Base-by-base conservation (phyloP, 139 green algal species). In the Auxenochlorella protothecoides region DNA sequence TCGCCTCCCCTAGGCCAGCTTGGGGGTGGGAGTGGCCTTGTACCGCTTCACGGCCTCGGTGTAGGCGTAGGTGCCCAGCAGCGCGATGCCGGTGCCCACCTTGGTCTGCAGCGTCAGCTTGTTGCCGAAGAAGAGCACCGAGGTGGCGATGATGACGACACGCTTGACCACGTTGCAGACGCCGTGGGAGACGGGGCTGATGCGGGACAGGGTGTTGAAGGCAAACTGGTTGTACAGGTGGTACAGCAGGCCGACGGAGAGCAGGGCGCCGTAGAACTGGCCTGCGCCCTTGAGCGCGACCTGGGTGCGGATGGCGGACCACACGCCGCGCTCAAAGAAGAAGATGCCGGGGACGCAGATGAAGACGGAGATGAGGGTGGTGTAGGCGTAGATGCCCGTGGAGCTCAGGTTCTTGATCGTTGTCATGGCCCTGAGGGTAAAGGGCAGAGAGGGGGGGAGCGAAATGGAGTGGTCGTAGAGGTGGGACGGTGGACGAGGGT, bases 81-180 rank as follows among this genome's bases (percentile, higher is more conserved):
- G 66, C 6, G 80, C 83, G 53, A 88, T 75, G 44, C 56, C 78
- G n/a, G 83, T 87, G 59, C 79, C 78, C 53, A 79, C 62, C 69
- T 95, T 81, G 6, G 94, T 96, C 83, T 98, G 89, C 55, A 69
- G 80, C 14, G 89, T 95, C 70, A 98, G 85, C 59, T 73, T 83
- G 81, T 91, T 95, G 72, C 86, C 81, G 63, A 90, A 91, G 79
- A 86, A 91, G 6, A 89, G 52, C 16, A 88, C 83, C 10, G 93
- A 94, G 53, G 91, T 96, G 72, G 77, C 87, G 81, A 99, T 99
- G 81, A 99, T 98, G 77, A 91, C 90, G 61, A 98, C 83, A 71
- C 95, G 85, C 90, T 99, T 99, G 60, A 97, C 91, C n/a, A 98
- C 95, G 85, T 99, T 99, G 89, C 95, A 97, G 65, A 99, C 95